Conservation (phyloP, 129 eudicot genomes). For the Escallonia herrerae region DNA sequence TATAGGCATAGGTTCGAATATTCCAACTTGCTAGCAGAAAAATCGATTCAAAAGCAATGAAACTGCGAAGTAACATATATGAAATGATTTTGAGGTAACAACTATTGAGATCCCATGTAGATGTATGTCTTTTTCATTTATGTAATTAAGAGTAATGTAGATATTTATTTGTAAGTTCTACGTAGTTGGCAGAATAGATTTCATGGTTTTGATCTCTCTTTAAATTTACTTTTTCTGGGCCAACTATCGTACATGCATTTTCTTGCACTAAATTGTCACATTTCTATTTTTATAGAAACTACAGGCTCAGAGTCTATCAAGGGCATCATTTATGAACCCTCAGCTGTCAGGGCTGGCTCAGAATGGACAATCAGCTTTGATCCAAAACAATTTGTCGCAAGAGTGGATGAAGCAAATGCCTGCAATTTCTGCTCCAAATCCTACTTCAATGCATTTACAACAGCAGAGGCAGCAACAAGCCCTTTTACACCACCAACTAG, state of each 20-base stretch:
- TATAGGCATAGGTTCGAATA: no score
- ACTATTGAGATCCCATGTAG: no score
- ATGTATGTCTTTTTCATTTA: no score
- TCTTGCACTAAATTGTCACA: neutral
- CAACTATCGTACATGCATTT: neutral
- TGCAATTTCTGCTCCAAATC: slow-evolving; percentile 64
- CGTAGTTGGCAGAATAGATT: no score
- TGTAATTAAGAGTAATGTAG: no score
- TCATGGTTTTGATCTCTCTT: no score
- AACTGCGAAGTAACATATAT: no score
- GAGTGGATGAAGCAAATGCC: slow-evolving; percentile 91
- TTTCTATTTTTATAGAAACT: slow-evolving; percentile 34
- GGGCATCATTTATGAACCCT: slow-evolving; percentile 73
- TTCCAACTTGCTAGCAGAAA: no score
- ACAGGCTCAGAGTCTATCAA: slow-evolving; percentile 61
- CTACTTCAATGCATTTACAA: slow-evolving; percentile 69
- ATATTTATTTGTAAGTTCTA: no score
- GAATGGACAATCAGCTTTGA: slow-evolving; percentile 66
- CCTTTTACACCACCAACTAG: slow-evolving; percentile 53
- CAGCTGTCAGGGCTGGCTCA: slow-evolving; percentile 64
- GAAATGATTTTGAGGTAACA: no score
- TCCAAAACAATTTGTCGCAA: slow-evolving; percentile 64
- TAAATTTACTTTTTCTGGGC: no score
- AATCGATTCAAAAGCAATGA: no score
- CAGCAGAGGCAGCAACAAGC: slow-evolving; percentile 54